Evolutionary conservation across 306 rosid species (phyloP), one percentile per base, ranked within the genome.

Genomic region (Inga laurina): DNA sequence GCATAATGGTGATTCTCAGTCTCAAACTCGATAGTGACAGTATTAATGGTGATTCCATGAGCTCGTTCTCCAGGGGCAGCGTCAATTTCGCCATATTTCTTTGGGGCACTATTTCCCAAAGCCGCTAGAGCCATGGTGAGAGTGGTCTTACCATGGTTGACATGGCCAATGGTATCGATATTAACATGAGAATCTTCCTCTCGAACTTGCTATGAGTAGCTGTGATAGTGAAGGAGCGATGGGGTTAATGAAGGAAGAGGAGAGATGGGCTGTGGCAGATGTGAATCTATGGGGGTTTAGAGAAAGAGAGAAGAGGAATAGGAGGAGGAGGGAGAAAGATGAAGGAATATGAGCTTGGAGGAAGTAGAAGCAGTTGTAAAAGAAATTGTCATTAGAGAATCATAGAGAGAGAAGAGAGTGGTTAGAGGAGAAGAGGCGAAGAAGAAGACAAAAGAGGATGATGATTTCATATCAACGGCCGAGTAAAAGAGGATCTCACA

Each of bases 1-100:
- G 93, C 97, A 79, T 93, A 93, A 86, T 93, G 97, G n/a, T 96
- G 93, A 66, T n/a, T 93, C 89, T 89, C 94, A 4, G 97, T 93
- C 85, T 93, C 97, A 85, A 91, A 93, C 81, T 93, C 97, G n/a
- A 93, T 97, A 19, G 96, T 91, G 88, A 97, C 97, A 19, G 97
- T 93, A 75, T 93, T 93, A 72, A 93, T 93, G 69, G 97, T 93
- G 83, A 93, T 93, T 2, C 97, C 97, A 15, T 94, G 97, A n/a
- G 97, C 97, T 2, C 94, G 84, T 21, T 91, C 97, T 81, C 91
- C 97, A 0, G 97, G 97, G 65, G 97, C 97, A 44, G 94, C 97
- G 74, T 93, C 97, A 71, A 93, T 91, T 78, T 93, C 97, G 73
- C 91, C 97, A 84, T 93, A 93, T 32, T 93, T 91, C 64, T 93